Percentiles rank a stretch among this genome's conserved stretches.
These are phyloP conservation scores for Solanum ahanhuiri DNA, from an alignment of 257 asterid genomes.

Conservation along the genomic window DNA sequence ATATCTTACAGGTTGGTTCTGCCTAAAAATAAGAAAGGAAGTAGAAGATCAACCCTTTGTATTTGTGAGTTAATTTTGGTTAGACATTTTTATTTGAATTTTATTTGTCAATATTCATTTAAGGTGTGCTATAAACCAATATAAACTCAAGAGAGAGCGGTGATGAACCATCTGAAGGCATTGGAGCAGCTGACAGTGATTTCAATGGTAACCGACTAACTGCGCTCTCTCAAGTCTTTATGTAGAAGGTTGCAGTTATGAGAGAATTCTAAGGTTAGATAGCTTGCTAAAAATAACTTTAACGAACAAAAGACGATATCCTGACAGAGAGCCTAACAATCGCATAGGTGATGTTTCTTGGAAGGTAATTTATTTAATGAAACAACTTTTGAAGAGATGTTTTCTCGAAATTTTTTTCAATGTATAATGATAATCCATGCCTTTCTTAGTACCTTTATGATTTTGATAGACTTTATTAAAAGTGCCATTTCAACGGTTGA, in stretches of 20 bases:
- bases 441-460: background rate
- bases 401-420: background rate
- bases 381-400: slow-evolving; percentile 9
- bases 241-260: background rate
- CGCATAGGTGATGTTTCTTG: slow-evolving; percentile 6
- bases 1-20: background rate
- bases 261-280: background rate
- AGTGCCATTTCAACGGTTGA: background rate
- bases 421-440: slow-evolving; percentile 14
- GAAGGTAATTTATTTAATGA: background rate
- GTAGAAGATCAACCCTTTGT: background rate
- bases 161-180: slow-evolving; percentile 1
- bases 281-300: slow-evolving; percentile 1
- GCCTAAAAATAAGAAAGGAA: background rate
- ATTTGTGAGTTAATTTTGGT: background rate
- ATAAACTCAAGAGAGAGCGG: slow-evolving; percentile 13
- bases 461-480: slow-evolving; percentile 2
- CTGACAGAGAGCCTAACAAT: slow-evolving; percentile 11
- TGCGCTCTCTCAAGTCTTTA: slow-evolving; percentile 12
- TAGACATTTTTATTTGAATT: background rate
- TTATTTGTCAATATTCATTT: background rate
- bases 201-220: background rate
- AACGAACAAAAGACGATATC: slow-evolving; percentile 2
- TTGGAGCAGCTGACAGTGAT: slow-evolving; percentile 7
- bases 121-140: slow-evolving; percentile 17